A percentile compares a stretch with the other conserved stretches of the same genome.
These are phyloP conservation scores for Hypoxylon sp. DNA, from an alignment of 2,329 filamentous ascomycete species.

Conservation along the genomic window DNA sequence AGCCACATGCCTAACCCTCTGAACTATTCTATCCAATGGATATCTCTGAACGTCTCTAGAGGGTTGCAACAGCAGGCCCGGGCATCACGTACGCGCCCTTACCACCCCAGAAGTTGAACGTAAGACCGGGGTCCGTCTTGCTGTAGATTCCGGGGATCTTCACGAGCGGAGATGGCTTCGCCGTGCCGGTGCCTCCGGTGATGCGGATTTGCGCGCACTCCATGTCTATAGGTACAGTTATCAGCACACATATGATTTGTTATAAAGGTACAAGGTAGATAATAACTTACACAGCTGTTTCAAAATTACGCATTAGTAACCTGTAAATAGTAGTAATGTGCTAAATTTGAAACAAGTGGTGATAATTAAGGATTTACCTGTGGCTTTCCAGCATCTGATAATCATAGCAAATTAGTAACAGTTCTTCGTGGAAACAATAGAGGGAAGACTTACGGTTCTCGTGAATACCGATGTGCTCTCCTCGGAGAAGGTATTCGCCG, in stretches of 20 bases:
- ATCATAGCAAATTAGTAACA: constrained; percentile 27
- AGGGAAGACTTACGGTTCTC: constrained; percentile 48
- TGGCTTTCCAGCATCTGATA: constrained; percentile 51
- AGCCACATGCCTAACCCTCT: constrained; percentile 11
- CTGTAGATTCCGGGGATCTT: constrained; percentile 60
- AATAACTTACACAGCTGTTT: constrained; percentile 38
- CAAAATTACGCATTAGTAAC: constrained; percentile 18
- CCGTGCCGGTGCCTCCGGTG: constrained; percentile 44
- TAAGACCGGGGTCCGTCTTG: constrained; percentile 46
- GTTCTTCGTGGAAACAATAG: not conserved
- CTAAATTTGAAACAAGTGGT: not conserved
- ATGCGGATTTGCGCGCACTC: constrained; percentile 50
- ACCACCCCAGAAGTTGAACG: constrained; percentile 50
- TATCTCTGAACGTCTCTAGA: constrained; percentile 23
- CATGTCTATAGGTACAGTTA: constrained; percentile 40
- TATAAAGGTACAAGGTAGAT: not conserved
- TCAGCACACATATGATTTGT: constrained; percentile 13
- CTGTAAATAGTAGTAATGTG: constrained; percentile 24
- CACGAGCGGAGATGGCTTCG: constrained; percentile 49
- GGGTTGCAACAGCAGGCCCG: constrained; percentile 45
- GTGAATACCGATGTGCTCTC: constrained; percentile 65
- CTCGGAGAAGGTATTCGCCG: constrained; percentile 62
- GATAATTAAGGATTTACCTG: constrained; percentile 47
- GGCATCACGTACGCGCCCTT: constrained; percentile 49
- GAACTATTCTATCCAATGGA: not conserved